Evolutionary conservation across 2,329 filamentous ascomycete species (phyloP).

Genomic region (Lasiodiplodia gonubiensis): DNA sequence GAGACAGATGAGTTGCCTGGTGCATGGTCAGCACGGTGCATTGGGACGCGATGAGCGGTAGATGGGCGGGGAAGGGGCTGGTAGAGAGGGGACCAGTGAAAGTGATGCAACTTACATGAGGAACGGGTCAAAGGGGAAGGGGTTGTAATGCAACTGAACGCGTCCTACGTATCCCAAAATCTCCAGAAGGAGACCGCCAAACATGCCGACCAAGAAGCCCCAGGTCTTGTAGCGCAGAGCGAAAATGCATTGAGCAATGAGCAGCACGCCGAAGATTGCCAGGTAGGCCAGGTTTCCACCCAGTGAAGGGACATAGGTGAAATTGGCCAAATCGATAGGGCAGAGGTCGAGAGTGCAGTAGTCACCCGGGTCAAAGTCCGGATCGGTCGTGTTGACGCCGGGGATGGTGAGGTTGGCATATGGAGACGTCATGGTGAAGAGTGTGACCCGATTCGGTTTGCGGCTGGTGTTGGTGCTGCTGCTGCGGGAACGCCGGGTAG

Average conservation of each 20-base stretch:
- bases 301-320: conserved; percentile 60
- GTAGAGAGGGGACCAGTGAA: too few relatives aligned
- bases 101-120: conserved; percentile 50
- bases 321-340: conserved; percentile 55
- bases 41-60: too few relatives aligned
- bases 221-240: conserved; percentile 61
- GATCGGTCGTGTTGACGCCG: background rate
- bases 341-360: conserved; percentile 46
- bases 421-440: background rate
- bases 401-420: background rate
- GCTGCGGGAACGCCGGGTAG: background rate
- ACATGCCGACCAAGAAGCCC: conserved; percentile 60
- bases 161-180: conserved; percentile 63
- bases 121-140: conserved; percentile 57
- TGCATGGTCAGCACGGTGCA: conserved; percentile 27
- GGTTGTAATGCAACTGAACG: conserved; percentile 59
- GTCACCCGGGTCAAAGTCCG: background rate
- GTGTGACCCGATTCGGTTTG: background rate
- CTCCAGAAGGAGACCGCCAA: conserved; percentile 57
- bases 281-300: conserved; percentile 60
- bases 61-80: too few relatives aligned
- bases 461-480: background rate
- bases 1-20: conserved; percentile 61
- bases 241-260: conserved; percentile 55
- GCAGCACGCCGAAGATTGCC: conserved; percentile 57